These are phyloP conservation scores for Coleophoma eucalyptorum DNA, from an alignment of 2,329 filamentous ascomycete genomes.

Conservation along the genomic window DNA sequence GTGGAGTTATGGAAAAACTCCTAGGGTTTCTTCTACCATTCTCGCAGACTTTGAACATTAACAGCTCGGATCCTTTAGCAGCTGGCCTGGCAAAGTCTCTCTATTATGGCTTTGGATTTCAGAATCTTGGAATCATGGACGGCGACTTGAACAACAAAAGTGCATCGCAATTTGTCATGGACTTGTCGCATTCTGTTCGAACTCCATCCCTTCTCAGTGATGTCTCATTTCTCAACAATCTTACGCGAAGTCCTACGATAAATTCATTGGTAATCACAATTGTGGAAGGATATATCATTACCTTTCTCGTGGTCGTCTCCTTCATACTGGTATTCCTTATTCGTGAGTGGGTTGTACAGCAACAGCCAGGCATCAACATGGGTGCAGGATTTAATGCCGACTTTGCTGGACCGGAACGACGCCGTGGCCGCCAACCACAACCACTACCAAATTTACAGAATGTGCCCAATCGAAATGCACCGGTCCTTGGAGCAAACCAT, in stretches of 20 bases:
- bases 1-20: constrained; percentile 31
- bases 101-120: constrained; percentile 19
- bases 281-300: constrained; percentile 91
- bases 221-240: constrained; percentile 50
- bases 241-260: constrained; percentile 66
- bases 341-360: constrained; percentile 95
- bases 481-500: constrained; percentile 2
- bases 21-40: constrained; percentile 21
- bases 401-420: constrained; percentile 46
- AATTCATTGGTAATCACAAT: constrained; percentile 81
- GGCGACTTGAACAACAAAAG: constrained; percentile 7
- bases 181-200: constrained; percentile 3
- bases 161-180: constrained; percentile 5
- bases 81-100: constrained; percentile 21
- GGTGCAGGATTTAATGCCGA: constrained; percentile 52
- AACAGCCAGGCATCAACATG: constrained; percentile 90
- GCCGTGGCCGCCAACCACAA: constrained; percentile 9
- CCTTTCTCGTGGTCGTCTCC: constrained; percentile 81
- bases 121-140: constrained; percentile 6
- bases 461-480: constrained; percentile 3
- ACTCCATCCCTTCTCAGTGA: constrained; percentile 50
- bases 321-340: constrained; percentile 98
- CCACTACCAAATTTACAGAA: background rate
- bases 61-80: constrained; percentile 19
- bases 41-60: constrained; percentile 21